Evolutionary conservation across 306 rosid genomes (phyloP), one percentile per base, ranked within the genome.

Genomic region (Pueraria montana): DNA sequence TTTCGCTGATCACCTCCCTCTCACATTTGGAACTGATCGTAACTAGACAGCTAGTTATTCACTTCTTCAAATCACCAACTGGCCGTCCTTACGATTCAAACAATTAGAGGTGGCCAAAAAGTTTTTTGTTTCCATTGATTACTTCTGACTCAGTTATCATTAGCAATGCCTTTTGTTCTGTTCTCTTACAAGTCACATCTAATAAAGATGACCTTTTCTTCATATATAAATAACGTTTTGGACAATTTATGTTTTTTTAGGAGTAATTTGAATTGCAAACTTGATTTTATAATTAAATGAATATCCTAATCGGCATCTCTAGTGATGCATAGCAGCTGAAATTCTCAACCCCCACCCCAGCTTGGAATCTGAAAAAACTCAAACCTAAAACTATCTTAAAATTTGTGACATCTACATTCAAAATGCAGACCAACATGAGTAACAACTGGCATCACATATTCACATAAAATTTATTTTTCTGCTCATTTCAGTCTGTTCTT

Each of bases 401-500:
- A 34, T 34, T 34, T 34, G 40, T 34, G 40, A 34, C 40, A 34
- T 34, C 40, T 34, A 34, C 40, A 34, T 6, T 34, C 40, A 34
- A 34, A 34, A 34, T 4, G 40, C 0, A 5, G 40, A 34, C 40
- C 9, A 13, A 45, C 23, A 59, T 32, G 65, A 77, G 74, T 20
- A 72, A 78, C 81, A 72, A 78, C 81, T 82, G 52, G 76, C 13
- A 77, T 66, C 55, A 43, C 72, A 69, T 27, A 42, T 42, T 70
- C 50, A 56, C 79, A 69, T 30, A 23, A 45, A 79, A 52, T 42
- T 78, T 76, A 78, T 79, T 79, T 70, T 76, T 83, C 85, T n/a
- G 84, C 59, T 68, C 75, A 84, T 64, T 78, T 80, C 50, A 80
- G 69, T 69, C 87, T 49, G 83, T 86, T 87, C 64, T 84, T 87